These are phyloP conservation scores for Musa balbisiana DNA, from an alignment of 202 grass and related monocot species.

Conservation along the genomic window DNA sequence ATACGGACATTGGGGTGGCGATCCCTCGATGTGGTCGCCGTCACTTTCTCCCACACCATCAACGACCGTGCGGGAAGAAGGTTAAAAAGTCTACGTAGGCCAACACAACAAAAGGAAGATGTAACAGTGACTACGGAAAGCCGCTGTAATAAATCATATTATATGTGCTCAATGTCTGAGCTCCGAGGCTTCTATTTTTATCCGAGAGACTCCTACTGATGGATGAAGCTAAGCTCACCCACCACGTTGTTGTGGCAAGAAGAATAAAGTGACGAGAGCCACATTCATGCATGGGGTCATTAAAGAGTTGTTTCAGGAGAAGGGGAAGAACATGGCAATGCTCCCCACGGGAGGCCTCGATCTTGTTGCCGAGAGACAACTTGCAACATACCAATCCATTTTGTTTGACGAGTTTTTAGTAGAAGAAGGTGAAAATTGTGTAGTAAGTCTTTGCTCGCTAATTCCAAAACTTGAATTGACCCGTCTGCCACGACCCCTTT, in stretches of 20 bases:
- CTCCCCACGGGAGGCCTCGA: slow-evolving; percentile 1
- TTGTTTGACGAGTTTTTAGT: too few species aligned
- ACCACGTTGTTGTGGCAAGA: background rate
- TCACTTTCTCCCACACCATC: background rate
- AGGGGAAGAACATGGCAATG: background rate
- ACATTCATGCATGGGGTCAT: background rate
- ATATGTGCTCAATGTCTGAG: background rate
- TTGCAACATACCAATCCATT: background rate
- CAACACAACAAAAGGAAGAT: too few species aligned
- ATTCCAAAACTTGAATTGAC: background rate
- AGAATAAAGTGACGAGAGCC: slow-evolving; percentile 2
- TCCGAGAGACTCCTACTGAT: background rate
- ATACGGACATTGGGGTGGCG: too few species aligned
- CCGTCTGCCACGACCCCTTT: background rate
- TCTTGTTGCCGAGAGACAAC: background rate
- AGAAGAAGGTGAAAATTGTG: too few species aligned
- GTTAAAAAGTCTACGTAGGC: background rate
- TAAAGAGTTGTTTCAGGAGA: background rate
- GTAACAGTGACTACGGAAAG: too few species aligned
- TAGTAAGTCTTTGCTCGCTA: too few species aligned
- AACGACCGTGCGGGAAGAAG: background rate
- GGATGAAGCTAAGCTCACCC: background rate
- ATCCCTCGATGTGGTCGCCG: background rate
- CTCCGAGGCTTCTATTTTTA: background rate
- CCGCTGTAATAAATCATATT: too few species aligned